These are phyloP conservation scores for Albizia julibrissin DNA, from an alignment of 306 rosid genomes.

Conservation along the genomic window DNA sequence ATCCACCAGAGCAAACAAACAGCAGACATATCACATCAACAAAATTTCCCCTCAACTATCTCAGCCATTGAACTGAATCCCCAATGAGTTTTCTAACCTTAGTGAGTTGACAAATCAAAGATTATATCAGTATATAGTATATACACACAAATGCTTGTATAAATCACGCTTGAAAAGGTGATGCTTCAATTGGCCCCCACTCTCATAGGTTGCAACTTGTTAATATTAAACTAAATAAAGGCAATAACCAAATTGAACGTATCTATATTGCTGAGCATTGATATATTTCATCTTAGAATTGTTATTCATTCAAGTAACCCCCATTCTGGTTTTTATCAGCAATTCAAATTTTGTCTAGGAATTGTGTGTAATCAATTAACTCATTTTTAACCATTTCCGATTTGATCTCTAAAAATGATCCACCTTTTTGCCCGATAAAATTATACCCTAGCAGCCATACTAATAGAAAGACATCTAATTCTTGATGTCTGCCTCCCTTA, in stretches of 20 bases:
- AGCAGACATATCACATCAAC: background rate
- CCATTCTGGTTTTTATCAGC: background rate
- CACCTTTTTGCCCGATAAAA: slow-evolving; percentile 2
- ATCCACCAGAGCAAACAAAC: background rate
- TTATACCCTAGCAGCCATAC: background rate
- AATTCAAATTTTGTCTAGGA: background rate
- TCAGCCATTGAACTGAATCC: background rate
- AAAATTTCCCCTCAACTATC: slow-evolving; percentile 9
- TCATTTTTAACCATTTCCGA: background rate
- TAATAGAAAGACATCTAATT: background rate
- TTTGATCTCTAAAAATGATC: background rate
- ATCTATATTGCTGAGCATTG: background rate
- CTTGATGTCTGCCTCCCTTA: background rate
- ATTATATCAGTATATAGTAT: background rate
- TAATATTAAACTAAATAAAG: background rate
- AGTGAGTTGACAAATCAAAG: background rate
- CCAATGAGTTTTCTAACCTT: background rate
- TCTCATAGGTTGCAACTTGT: background rate
- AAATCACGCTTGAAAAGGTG: background rate
- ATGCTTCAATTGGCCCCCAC: background rate
- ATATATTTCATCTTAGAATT: background rate
- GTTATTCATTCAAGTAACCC: background rate
- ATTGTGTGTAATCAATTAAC: background rate
- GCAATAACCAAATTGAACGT: background rate
- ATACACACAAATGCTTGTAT: slow-evolving; percentile 1